Conservation (phyloP, 257 asterid species). For the Solanum etuberosum region DNA sequence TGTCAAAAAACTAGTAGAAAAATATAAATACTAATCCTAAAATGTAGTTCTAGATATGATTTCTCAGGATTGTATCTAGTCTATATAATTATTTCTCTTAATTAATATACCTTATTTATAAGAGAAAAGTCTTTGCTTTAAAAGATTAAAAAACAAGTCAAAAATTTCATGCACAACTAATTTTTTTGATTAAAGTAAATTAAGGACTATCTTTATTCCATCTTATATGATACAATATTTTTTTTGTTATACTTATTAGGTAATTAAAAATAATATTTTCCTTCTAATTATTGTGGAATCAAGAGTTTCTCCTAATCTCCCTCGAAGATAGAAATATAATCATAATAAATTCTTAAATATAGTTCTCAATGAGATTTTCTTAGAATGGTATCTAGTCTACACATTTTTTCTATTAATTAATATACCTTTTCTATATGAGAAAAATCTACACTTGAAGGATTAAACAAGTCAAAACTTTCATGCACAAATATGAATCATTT, state of each 20-base stretch:
- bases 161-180: not conserved
- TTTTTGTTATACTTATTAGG: not conserved
- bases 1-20: no score
- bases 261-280: not conserved
- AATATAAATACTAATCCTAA: not conserved
- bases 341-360: not conserved
- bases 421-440: not conserved
- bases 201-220: no score
- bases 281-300: not conserved
- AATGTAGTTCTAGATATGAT: not conserved
- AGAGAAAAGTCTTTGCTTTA: not conserved
- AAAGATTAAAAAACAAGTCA: no score
- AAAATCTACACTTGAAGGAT: not conserved
- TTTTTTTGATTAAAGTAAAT: no score
- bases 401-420: not conserved
- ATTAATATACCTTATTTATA: not conserved
- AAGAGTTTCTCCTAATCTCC: not conserved
- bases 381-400: not conserved
- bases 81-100: not conserved
- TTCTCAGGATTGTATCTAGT: not conserved
- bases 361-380: not conserved
- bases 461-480: not conserved
- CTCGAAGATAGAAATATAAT: not conserved
- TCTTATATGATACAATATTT: not conserved
- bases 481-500: not conserved